Conservation (phyloP, 768 basidiomycete species). For the Termitomyces sp. region DNA sequence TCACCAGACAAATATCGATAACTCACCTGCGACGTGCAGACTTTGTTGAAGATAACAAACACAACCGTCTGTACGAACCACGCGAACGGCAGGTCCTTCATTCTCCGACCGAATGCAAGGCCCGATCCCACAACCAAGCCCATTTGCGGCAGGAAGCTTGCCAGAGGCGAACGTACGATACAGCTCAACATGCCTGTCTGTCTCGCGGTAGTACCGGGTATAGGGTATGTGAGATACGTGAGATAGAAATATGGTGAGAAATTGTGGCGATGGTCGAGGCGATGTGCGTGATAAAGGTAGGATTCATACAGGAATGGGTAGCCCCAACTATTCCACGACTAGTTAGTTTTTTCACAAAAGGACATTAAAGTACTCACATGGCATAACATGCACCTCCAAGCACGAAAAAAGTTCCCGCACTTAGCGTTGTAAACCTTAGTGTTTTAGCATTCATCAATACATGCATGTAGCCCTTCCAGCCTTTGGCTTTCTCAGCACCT, state of each 20-base stretch:
- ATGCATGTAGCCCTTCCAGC: constrained; percentile 25
- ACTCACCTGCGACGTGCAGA: constrained; percentile 91
- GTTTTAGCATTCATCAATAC: constrained; percentile 43
- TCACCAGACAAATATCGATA: neutral
- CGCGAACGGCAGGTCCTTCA: constrained; percentile 62
- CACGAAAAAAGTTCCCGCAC: constrained; percentile 58
- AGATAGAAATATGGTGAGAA: constrained; percentile 98
- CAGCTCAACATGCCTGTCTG: constrained; percentile 27
- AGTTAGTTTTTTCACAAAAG: neutral
- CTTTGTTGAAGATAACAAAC: constrained; percentile 97
- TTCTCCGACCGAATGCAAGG: constrained; percentile 56
- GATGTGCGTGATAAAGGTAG: constrained; percentile 86
- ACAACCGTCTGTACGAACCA: constrained; percentile 90
- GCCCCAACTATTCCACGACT: constrained; percentile 68
- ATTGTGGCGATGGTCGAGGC: constrained; percentile 96
- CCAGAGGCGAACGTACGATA: constrained; percentile 64
- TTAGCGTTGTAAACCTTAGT: constrained; percentile 62
- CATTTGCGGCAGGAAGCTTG: constrained; percentile 84
- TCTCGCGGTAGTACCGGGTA: constrained; percentile 14
- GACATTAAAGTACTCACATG: constrained; percentile 45
- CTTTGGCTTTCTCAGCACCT: constrained; percentile 7
- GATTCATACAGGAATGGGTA: constrained; percentile 87
- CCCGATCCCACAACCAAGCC: constrained; percentile 65
- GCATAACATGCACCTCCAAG: constrained; percentile 65
- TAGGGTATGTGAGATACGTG: constrained; percentile 82